Evolutionary conservation across 2,329 filamentous ascomycete genomes (phyloP).

Genomic region (Diaporthe eres): DNA sequence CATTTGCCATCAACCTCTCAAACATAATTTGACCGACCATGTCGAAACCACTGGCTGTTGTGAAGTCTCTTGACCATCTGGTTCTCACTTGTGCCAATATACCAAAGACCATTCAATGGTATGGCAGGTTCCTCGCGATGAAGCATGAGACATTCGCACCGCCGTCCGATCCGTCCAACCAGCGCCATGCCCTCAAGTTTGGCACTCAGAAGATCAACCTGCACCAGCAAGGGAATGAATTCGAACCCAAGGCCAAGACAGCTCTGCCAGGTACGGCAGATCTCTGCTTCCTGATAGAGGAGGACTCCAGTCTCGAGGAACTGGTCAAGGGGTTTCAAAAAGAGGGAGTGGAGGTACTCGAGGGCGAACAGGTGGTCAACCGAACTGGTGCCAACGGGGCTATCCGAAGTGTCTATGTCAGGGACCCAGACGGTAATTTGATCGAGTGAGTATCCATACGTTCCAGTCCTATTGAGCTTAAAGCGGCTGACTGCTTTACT

Average conservation of each 20-base stretch:
- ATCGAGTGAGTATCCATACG: slow-evolving; percentile 65
- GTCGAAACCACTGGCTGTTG: slow-evolving; percentile 49
- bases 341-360: slow-evolving; percentile 62
- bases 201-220: slow-evolving; percentile 74
- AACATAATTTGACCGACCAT: not conserved
- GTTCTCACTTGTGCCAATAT: slow-evolving; percentile 71
- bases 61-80: slow-evolving; percentile 69
- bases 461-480: not conserved
- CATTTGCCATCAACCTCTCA: not conserved
- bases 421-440: slow-evolving; percentile 74
- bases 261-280: slow-evolving; percentile 71
- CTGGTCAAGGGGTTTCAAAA: slow-evolving; percentile 58
- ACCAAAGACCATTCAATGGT: slow-evolving; percentile 65
- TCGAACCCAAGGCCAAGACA: slow-evolving; percentile 69
- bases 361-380: slow-evolving; percentile 65
- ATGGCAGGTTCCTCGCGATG: slow-evolving; percentile 71
- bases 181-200: slow-evolving; percentile 68
- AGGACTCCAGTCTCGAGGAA: slow-evolving; percentile 58
- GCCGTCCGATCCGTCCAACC: slow-evolving; percentile 51
- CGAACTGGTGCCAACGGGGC: slow-evolving; percentile 69
- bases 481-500: not conserved
- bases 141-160: slow-evolving; percentile 65
- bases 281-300: slow-evolving; percentile 70
- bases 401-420: slow-evolving; percentile 70
- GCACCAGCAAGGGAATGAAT: slow-evolving; percentile 70